A percentile compares a stretch with the other conserved stretches of the same genome.
These are phyloP conservation scores for Leptosphaerulina australis DNA, from an alignment of 2,329 filamentous ascomycete genomes.

Conservation along the genomic window DNA sequence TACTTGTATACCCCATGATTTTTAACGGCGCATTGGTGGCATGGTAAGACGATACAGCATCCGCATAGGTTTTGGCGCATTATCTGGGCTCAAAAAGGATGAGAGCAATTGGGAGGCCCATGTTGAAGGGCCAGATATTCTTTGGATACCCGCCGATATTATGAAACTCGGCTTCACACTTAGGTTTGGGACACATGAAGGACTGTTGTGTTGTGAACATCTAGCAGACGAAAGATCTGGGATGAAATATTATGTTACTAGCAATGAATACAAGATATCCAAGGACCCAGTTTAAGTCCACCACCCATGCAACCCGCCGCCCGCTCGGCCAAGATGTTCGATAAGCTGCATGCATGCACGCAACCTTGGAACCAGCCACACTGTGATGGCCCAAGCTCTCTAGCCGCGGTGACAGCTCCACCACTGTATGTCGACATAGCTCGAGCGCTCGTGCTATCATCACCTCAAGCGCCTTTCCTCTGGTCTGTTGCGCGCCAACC, in stretches of 20 bases:
- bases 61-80: conserved; percentile 34
- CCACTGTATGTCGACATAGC: conserved; percentile 26
- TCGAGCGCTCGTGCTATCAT: conserved; percentile 34
- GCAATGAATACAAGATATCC: conserved; percentile 5
- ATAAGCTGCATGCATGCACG: too few species aligned
- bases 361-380: conserved; percentile 19
- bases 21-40: conserved; percentile 30
- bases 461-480: conserved; percentile 29
- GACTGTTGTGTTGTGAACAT: not conserved
- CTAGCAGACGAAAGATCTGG: not conserved
- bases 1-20: conserved; percentile 33
- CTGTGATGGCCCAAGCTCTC: conserved; percentile 8
- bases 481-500: conserved; percentile 22
- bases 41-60: conserved; percentile 31
- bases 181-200: conserved; percentile 6
- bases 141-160: conserved; percentile 40
- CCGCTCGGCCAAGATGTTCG: not conserved
- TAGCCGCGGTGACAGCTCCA: conserved; percentile 13
- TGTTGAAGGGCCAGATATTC: conserved; percentile 16
- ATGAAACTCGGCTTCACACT: conserved; percentile 28
- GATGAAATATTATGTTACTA: not conserved
- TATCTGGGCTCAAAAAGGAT: conserved; percentile 23
- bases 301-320: not conserved
- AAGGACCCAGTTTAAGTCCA: not conserved
- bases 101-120: conserved; percentile 14